Evolutionary conservation across 2,329 filamentous ascomycete genomes (phyloP), one percentile per base, ranked within the genome.

Genomic region (Didymella arachidicola): DNA sequence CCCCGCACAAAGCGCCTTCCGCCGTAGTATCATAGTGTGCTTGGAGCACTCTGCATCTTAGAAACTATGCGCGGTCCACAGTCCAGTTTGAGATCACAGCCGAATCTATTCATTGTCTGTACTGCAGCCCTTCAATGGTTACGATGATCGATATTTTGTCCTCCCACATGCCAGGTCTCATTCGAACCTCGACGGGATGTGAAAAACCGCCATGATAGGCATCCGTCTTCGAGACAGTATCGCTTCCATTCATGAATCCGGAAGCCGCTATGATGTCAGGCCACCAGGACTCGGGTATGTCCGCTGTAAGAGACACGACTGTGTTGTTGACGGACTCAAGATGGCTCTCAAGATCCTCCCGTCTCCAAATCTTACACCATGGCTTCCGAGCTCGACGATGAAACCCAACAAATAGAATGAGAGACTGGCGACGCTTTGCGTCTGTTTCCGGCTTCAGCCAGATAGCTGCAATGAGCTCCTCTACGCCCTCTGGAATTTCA

Each of bases 131-230:
- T 11, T 46, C 43, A 18, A 34, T 46, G 4, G 18, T 46, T 16
- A 46, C 43, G 11, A 45, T 45, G 26, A 45, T 30, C n/a, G 43
- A 45, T 45, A 45, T 32, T 10, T 32, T 29, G 27, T 45, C 43
- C 8, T 45, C n/a, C 43, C 43, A 29, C 43, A 45, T 45, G 12
- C 43, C 27, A 19, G 43, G 43, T n/a, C 26, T 16, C 43, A 45
- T 19, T 5, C 43, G 27, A 16, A 45, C 43, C n/a, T 45, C 43
- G 43, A 45, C 27, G 7, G 43, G 43, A 26, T 32, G 16, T 8
- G n/a, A 11, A 12, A 3, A 1, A 19, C 43, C 27, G 27, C 16
- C 27, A 2, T 10, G 27, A 19, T 32, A 45, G 12, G 43, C 43
- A 12, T 45, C 27, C 2, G 27, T 12, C 29, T 22, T 45, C 8